Evolutionary conservation across 441 rosid species (phyloP).

Genomic region (Gossypium gossypioides): DNA sequence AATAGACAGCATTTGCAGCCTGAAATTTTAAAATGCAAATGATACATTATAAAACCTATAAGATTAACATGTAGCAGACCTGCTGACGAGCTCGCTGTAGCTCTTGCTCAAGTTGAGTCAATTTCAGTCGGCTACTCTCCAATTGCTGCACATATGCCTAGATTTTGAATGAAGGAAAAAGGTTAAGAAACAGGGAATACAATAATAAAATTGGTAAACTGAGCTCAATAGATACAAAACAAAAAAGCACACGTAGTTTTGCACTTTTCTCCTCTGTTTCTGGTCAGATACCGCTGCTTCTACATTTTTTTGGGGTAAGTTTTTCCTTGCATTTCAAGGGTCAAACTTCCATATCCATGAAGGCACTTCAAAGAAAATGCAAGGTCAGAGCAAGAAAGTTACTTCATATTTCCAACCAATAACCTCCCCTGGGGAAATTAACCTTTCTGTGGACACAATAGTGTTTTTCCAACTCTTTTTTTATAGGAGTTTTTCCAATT

Average conservation of each 20-base stretch:
- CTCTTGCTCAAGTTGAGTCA: conserved; percentile 81
- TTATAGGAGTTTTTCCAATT: neutral
- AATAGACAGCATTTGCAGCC: conserved; percentile 2
- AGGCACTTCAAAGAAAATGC: neutral
- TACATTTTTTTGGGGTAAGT: neutral
- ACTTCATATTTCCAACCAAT: neutral
- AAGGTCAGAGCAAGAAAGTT: neutral
- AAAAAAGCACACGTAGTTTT: neutral
- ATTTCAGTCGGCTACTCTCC: conserved; percentile 75
- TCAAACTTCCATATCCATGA: neutral
- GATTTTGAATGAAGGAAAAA: conserved; percentile 2
- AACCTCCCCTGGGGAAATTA: neutral
- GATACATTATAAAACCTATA: neutral
- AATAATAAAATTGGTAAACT: neutral
- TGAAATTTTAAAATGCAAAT: neutral
- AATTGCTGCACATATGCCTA: conserved; percentile 88
- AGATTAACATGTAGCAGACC: conserved; percentile 30
- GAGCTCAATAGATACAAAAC: neutral
- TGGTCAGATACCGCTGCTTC: neutral
- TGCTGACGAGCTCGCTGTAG: conserved; percentile 85
- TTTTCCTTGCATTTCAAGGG: neutral
- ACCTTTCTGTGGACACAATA: neutral
- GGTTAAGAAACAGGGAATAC: neutral
- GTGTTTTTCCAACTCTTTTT: neutral
- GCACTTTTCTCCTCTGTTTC: neutral